Base-by-base conservation (phyloP, 805 yeast genomes). In the Myxozyma sirexii region DNA sequence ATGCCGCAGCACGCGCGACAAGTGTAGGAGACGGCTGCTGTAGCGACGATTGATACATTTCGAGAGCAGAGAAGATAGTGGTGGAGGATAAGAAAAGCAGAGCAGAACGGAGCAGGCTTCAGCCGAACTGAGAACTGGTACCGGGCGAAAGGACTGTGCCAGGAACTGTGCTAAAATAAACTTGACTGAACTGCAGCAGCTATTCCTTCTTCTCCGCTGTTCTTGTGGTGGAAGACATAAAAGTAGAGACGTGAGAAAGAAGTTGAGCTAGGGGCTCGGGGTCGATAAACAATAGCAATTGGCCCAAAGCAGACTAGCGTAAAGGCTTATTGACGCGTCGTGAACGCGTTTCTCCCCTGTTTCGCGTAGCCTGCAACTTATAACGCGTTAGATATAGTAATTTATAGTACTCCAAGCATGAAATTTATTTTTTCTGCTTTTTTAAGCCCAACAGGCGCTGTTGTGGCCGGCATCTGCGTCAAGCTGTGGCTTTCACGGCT, bases 221-320 rank as follows among this genome's bases (percentile, higher is more conserved):
- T n/a, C n/a, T n/a, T n/a, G n/a, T n/a, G n/a, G n/a, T n/a, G n/a
- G n/a, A n/a, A n/a, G n/a, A n/a, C n/a, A n/a, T n/a, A n/a, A 37
- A n/a, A 37, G 19, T 7, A 13, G 41, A 12, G 19, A 29, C 33
- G 33, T 29, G 33, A 29, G 10, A 10, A 29, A 29, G 33, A 7
- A 29, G 42, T 38, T 17, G 42, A 38, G 42, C 21, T 2, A 38
- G 21, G 42, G 42, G 42, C 42, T 38, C n/a, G 41, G 41, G 15
- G 41, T 37, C 15, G 19, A 37, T n/a, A 37, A 37, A 37, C 15
- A n/a, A 12, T 37, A 5, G 6, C 33, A 7, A 10, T 6, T 6
- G 26, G 23, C 48, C 26, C 26, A 46, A 46, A 29, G 27, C 21
- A 39, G 50, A 19, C 19, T 46, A 46, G 50, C 39, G 50, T 39